Evolutionary conservation across 768 basidiomycete species (phyloP).

Genomic region (Trametopsis cervina): DNA sequence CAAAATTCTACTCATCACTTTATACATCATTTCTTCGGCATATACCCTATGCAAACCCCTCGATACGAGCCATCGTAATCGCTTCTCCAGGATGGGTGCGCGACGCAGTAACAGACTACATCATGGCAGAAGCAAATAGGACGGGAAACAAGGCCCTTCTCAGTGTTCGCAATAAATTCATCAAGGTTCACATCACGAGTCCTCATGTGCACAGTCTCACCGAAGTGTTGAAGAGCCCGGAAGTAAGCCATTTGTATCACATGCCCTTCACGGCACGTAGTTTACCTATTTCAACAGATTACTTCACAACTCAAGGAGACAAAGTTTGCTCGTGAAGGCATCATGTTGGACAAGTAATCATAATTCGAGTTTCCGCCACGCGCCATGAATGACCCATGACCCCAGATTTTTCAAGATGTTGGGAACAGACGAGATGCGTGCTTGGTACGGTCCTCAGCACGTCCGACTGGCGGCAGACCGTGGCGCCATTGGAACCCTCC

Average conservation of each 20-base stretch:
- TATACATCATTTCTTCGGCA: conserved; percentile 87
- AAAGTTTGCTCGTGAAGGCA: conserved; percentile 92
- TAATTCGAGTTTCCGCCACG: too few relatives aligned
- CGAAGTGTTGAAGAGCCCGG: conserved; percentile 90
- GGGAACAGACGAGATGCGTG: conserved; percentile 87
- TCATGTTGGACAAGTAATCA: conserved; percentile 80
- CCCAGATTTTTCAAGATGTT: conserved; percentile 97
- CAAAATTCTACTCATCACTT: conserved; percentile 75
- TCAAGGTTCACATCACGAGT: conserved; percentile 88
- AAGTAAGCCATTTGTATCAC: conserved; percentile 48
- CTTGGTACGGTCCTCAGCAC: conserved; percentile 98
- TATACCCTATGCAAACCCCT: conserved; percentile 71
- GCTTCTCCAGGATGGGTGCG: conserved; percentile 96
- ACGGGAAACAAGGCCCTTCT: conserved; percentile 82
- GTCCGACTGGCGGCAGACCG: conserved; percentile 87
- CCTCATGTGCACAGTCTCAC: conserved; percentile 94
- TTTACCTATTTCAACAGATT: conserved; percentile 38
- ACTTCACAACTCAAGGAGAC: conserved; percentile 80
- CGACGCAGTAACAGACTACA: conserved; percentile 79
- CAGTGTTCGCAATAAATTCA: conserved; percentile 72
- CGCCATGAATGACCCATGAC: not conserved
- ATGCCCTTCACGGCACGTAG: too few relatives aligned
- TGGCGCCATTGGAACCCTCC: conserved; percentile 87
- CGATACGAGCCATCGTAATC: conserved; percentile 85
- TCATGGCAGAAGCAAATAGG: conserved; percentile 73